A percentile compares a stretch with the other conserved stretches of the same genome.
Conservation (phyloP, 2,329 filamentous ascomycete species). For the Paraphoma chrysanthemicola region DNA sequence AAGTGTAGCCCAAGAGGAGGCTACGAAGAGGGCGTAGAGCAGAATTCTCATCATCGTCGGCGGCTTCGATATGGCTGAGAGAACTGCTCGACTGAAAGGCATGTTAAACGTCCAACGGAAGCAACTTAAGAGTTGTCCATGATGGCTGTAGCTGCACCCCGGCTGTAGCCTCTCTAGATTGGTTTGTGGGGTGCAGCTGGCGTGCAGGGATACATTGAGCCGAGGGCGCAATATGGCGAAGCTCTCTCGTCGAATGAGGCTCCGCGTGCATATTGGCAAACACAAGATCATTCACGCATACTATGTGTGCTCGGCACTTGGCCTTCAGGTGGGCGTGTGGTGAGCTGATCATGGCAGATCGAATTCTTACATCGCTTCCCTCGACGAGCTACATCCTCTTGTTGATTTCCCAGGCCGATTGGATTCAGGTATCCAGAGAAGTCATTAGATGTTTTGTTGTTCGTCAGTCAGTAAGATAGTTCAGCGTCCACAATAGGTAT, state of each 20-base stretch:
- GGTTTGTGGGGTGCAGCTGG: constrained; percentile 24
- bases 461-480: no score
- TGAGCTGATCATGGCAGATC: neutral
- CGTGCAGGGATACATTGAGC: constrained; percentile 7
- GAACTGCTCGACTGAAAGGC: neutral
- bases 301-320: neutral
- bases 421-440: no score
- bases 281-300: neutral
- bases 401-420: no score
- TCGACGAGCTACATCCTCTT: neutral
- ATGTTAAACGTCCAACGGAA: neutral
- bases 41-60: constrained; percentile 14
- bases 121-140: neutral
- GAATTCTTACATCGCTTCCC: neutral
- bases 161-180: neutral
- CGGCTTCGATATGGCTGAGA: neutral
- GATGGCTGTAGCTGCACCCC: neutral
- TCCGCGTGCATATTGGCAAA: constrained; percentile 6
- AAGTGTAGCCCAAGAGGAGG: constrained; percentile 10
- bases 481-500: no score
- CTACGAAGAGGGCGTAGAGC: constrained; percentile 7
- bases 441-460: no score
- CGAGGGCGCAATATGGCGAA: constrained; percentile 16
- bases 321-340: neutral
- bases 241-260: constrained; percentile 11